phyloP scores from a whole-genome alignment of 2,329 filamentous ascomycete genomes.

The Penicillium corylophilum region DNA sequence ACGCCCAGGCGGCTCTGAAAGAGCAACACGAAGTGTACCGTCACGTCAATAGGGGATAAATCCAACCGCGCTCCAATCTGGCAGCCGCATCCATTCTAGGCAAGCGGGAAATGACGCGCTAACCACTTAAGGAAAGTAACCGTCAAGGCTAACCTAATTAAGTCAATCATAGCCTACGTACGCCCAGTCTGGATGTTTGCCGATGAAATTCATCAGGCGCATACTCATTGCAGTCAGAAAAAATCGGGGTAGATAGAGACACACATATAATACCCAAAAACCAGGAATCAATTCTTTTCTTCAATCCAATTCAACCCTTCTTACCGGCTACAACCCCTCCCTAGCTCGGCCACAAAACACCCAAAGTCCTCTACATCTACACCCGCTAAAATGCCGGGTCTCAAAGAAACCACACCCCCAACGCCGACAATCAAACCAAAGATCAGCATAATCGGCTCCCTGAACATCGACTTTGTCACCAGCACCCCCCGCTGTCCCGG shows the following conservation, averaged over 20 bases:
- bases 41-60: neutral
- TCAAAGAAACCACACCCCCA: constrained; percentile 2
- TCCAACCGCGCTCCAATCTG: neutral
- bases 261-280: neutral
- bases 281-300: neutral
- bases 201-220: neutral
- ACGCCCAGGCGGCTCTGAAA: too few species aligned
- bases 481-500: constrained; percentile 74
- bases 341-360: neutral
- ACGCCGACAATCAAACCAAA: constrained; percentile 2
- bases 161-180: constrained; percentile 1
- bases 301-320: neutral
- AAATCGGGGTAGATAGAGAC: neutral
- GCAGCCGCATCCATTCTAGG: neutral
- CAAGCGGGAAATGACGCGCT: constrained; percentile 2
- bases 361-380: neutral
- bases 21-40: too few species aligned
- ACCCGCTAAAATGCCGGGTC: constrained; percentile 7
- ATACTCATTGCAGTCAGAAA: neutral
- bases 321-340: neutral
- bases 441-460: constrained; percentile 79
- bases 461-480: constrained; percentile 87
- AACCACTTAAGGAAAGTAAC: neutral
- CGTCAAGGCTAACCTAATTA: constrained; percentile 2
- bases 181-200: neutral